Base-by-base conservation (phyloP, 108 stramenopile genomes). In the Pseudonitzschia pungens region DNA sequence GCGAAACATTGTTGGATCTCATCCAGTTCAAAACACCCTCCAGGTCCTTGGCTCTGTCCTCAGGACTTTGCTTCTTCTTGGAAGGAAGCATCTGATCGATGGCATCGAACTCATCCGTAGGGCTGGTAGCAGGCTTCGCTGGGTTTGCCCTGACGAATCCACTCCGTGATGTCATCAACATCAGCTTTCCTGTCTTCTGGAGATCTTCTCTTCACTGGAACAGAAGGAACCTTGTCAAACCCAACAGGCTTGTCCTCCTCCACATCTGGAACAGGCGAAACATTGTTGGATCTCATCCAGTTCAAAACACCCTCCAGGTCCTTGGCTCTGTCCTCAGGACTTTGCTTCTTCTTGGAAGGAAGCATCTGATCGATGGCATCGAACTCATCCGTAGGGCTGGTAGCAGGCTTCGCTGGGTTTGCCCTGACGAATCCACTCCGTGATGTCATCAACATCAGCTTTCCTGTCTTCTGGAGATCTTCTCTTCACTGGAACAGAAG, bases 1-100 rank as follows among this genome's bases (percentile, higher is more conserved):
- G 57, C 4, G 60, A 40, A 20, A 71, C 55, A 59, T 53, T 62
- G 21, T 74, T 70, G 56, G 65, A 67, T 27, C 82, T 45, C 33
- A 77, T 52, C 75, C 74, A 81, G 54, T 83, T 74, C 45, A 83
- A 40, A 33, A 73, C 69, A 32, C 67, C 70, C 31, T 75, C 77
- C 33, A 83, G 63, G 36, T 66, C 54, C 20, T 45, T 42, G 27
- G 74, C 74, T 52, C 74, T 68, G 18, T 76, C 68, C 65, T 77
- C 68, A 14, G 72, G 58, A 28, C 43, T 70, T 33, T 70, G 52
- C 1, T 66, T 68, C 16, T 59, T 68, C 15, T 52, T 65, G 0
- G 50, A 31, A 10, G 83, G 83, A 16, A 75, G 50, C 22, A 81
- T 67, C 26, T 75, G 53, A 36, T 67, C 74, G 33, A 75, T 45